These are phyloP conservation scores for Hypoxylon sp. DNA, from an alignment of 2,329 filamentous ascomycete species.

Conservation along the genomic window DNA sequence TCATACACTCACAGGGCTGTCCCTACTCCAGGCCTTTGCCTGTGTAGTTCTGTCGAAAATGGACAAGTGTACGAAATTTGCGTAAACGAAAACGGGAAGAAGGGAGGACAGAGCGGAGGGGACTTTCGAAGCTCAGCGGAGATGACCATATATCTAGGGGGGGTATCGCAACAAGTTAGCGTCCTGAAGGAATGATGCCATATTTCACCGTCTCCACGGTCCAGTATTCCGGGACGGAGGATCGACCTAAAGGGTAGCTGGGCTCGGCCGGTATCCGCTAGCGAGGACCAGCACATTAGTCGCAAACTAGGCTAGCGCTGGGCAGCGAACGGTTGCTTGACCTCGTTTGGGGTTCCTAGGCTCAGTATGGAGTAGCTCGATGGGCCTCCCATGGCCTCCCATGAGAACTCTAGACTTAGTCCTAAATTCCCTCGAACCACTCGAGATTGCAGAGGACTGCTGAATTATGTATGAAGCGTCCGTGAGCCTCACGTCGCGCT, in stretches of 20 bases:
- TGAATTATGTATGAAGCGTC: conserved; percentile 15
- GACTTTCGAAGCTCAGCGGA: background rate
- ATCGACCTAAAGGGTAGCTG: conserved; percentile 24
- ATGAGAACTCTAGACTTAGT: conserved; percentile 15
- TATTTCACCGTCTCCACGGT: conserved; percentile 20
- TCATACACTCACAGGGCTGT: no score
- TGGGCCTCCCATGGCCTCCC: conserved; percentile 2
- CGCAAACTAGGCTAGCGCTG: conserved; percentile 17
- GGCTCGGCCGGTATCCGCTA: conserved; percentile 9
- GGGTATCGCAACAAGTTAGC: conserved; percentile 14
- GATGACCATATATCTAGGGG: background rate
- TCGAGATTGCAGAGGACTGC: conserved; percentile 29
- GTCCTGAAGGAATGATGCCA: conserved; percentile 15
- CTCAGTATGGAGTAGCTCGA: conserved; percentile 18
- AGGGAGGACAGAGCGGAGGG: background rate
- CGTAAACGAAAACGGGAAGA: background rate
- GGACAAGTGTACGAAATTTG: background rate
- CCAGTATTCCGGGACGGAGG: conserved; percentile 29
- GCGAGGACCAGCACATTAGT: conserved; percentile 16
- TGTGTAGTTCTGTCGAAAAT: background rate
- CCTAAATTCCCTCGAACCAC: conserved; percentile 21
- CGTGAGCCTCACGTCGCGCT: conserved; percentile 8
- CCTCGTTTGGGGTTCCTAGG: conserved; percentile 12
- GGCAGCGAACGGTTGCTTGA: conserved; percentile 6
- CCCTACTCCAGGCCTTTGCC: no score